Evolutionary conservation across 495 filamentous ascomycete species (phyloP), one percentile per base, ranked within the genome.

Genomic region (Talaromyces wortmannii): DNA sequence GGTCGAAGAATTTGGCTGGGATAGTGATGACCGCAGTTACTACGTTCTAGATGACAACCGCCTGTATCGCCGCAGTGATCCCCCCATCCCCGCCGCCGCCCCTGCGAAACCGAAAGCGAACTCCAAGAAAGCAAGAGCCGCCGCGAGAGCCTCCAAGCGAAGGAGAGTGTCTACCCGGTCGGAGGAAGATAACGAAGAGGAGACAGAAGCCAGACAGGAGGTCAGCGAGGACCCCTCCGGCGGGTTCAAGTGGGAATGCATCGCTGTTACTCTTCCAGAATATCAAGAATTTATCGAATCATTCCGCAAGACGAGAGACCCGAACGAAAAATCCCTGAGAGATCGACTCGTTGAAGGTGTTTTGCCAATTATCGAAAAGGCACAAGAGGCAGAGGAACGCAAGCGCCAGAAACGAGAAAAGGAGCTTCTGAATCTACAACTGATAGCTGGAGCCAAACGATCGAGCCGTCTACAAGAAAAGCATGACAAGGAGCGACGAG

Each of bases 41-140:
- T 94, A 89, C 61, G 86, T 96, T 11, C 80, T 98, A 6, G 92
- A 98, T 57, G 94, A 98, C 73, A 94, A 96, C 58, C 82, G 92
- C 48, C 75, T 97, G 30, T 98, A 97, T 69, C 87, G 90, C 52
- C 82, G 83, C 53, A 89, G 88, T 45, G 88, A 92, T 42, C 82
- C 79, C 52, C 74, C 79, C 3, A 75, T 81, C 4, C 80, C 85
- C 13, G 76, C 80, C 4, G 75, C 79, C 6, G 72, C 74, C 31
- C 66, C 80, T 33, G 63, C 78, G 4, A 91, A 91, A 65, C 78
- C 88, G 7, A 94, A 92, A 67, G 81, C 83, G 52, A 90, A 87
- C 61, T 83, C 84, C 18, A 88, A 87, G 57, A 91, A 90, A 58
- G 82, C 83, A 0, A 86, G 81, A 63, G 83, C 82, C 33, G 80